Base-by-base conservation (phyloP, 768 basidiomycete species). In the Leccinellum rugosiceps region DNA sequence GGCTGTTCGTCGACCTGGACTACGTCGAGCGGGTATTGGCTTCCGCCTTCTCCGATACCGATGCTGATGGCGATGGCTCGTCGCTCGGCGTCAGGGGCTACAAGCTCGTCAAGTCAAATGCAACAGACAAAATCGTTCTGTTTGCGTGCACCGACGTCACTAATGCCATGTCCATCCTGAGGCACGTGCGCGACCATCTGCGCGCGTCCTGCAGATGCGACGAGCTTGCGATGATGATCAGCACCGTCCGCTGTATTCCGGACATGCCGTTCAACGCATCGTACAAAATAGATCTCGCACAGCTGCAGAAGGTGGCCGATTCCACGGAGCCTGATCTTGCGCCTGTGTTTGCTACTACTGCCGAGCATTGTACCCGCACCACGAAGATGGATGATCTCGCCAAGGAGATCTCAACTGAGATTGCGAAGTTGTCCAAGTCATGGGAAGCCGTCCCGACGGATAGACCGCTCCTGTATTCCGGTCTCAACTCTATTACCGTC, bases 341-440 rank as follows among this genome's bases (percentile, higher is more conserved):
- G 15, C 62, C 63, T 43, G 64, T 60, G 19, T 56, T 62, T 25
- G 62, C 51, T n/a, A 63, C 65, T 11, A 61, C 38, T 0, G n/a
- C 38, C 38, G n/a, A 41, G 38, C n/a, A 41, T 43, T 19, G 41
- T 43, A 10, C 41, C 6, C 38, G n/a, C 8, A n/a, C 38, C 9
- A 21, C 44, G 44, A 14, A 45, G 13, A 21, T 62, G 6, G 59
- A 67, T 3, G 58, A 64, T 10, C 53, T 76, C 26, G 70, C 75
- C 10, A 64, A 68, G 63, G 65, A 65, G 49, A 74, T 76, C 25
- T 67, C 72, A n/a, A 63, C 70, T 34, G 68, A 74, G 60, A 66
- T 75, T 14, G 59, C 70, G 2, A 63, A 57, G 43, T 58, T 76
- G 30, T 68, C 68, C 58, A 70, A 70, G 55, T 63, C 70, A 35